Base-by-base conservation (phyloP, 106 monocot genomes). In the Phalaenopsis equestris region DNA sequence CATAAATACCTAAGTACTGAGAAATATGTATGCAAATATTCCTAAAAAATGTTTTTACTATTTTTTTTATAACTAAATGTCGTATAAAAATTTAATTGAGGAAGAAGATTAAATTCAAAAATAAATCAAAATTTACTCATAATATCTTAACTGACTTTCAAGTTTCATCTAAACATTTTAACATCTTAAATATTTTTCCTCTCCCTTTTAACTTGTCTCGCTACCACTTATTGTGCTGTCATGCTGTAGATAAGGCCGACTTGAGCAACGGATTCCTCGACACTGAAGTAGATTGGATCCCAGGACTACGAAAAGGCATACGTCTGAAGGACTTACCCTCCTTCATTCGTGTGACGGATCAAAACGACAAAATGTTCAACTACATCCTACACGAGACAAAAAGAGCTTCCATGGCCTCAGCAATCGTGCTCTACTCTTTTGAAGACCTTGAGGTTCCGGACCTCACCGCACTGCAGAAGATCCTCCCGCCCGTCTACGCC, bases 181-280 rank as follows among this genome's bases (percentile, higher is more conserved):
- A 4, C 43, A 45, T 45, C 43, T 45, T 45, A 45, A 45, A 45
- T 45, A 45, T 45, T 45, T 45, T 6, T 45, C 1, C 43, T 56
- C 8, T 56, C 56, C 2, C 56, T 11, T 56, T 17, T 15, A 45
- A 15, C 56, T 56, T 15, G 14, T 56, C 56, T 56, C 6, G 43
- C 8, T 11, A 56, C 4, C 8, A 56, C 2, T 56, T 56, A 2
- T 2, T 56, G 8, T 56, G 10, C 4, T 56, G 2, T 56, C 14
- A 41, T 39, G 19, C 30, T 11, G 46, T 38, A 79, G 79, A 24
- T 67, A 11, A 15, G 17, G 48, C 21, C 4, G 70, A 80, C 16
- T 2, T 72, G 0, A 80, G 47, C 48, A 80, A 80, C 49, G 80
- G 80, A 38, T 80, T 70, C 15, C 80, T 80, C 8, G 49, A 80